A percentile compares a stretch with the other conserved stretches of the same genome.
These are phyloP conservation scores for Tylopilus balloui DNA, from an alignment of 768 basidiomycete species.

Conservation along the genomic window DNA sequence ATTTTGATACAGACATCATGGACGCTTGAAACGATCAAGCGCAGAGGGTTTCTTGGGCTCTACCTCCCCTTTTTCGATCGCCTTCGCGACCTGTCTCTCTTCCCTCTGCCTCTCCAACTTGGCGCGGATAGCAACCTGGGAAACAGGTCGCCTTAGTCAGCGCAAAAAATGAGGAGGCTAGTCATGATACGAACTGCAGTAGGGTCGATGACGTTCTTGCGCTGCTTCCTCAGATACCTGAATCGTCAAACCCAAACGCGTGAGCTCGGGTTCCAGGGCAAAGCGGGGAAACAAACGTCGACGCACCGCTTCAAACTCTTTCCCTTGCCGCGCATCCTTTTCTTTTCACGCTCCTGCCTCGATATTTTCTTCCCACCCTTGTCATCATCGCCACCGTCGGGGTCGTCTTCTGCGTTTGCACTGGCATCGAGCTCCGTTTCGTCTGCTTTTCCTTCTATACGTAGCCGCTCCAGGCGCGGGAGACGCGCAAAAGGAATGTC, in stretches of 20 bases:
- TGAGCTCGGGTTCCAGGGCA: background rate
- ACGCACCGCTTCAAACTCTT: conserved; percentile 76
- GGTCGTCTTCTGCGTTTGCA: conserved; percentile 29
- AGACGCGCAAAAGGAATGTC: conserved; percentile 66
- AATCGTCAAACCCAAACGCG: background rate
- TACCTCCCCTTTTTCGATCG: conserved; percentile 31
- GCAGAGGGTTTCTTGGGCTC: conserved; percentile 32
- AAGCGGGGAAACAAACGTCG: background rate
- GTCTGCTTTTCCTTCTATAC: conserved; percentile 70
- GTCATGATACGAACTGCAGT: conserved; percentile 47
- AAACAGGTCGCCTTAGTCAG: background rate
- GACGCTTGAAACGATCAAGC: conserved; percentile 33
- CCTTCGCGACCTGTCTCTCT: conserved; percentile 36
- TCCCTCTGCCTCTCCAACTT: conserved; percentile 60
- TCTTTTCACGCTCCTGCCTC: conserved; percentile 48
- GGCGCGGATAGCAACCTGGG: conserved; percentile 56
- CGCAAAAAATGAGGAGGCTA: background rate
- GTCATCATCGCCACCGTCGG: conserved; percentile 35
- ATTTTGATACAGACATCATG: conserved; percentile 10
- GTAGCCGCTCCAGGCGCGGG: conserved; percentile 60
- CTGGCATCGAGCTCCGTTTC: conserved; percentile 47
- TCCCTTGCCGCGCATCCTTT: conserved; percentile 82
- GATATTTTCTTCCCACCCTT: conserved; percentile 27
- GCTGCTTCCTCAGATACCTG: conserved; percentile 79
- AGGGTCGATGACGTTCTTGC: conserved; percentile 93